These are phyloP conservation scores for Amphibolis antarctica DNA, from an alignment of 106 monocot genomes.

Conservation along the genomic window DNA sequence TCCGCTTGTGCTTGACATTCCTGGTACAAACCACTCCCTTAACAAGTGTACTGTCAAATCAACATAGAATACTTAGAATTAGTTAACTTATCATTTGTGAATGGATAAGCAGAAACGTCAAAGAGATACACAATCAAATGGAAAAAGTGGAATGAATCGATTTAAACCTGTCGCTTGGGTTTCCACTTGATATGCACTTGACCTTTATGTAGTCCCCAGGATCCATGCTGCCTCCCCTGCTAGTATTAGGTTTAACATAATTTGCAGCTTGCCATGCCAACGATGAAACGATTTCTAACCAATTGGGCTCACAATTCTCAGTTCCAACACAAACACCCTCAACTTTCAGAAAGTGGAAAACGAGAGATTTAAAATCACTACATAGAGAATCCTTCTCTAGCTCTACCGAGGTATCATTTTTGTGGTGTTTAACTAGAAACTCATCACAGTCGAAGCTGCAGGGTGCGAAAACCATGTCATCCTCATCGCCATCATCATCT, in stretches of 20 bases:
- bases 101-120: slow-evolving; percentile 3
- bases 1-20: slow-evolving; percentile 83
- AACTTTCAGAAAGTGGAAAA: slow-evolving; percentile 56
- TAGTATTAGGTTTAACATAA: slow-evolving; percentile 72
- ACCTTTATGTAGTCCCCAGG: slow-evolving; percentile 80
- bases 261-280: slow-evolving; percentile 81
- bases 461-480: slow-evolving; percentile 11
- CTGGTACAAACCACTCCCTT: slow-evolving; percentile 90
- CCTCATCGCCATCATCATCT: slow-evolving; percentile 26
- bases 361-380: slow-evolving; percentile 59
- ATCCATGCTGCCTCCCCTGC: slow-evolving; percentile 87
- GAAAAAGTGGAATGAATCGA: too few relatives aligned
- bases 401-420: slow-evolving; percentile 33
- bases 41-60: slow-evolving; percentile 54
- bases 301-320: slow-evolving; percentile 24
- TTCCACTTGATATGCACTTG: slow-evolving; percentile 66
- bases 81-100: not conserved
- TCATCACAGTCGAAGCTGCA: slow-evolving; percentile 24
- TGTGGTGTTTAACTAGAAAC: slow-evolving; percentile 22
- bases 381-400: slow-evolving; percentile 27
- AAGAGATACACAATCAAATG: not conserved
- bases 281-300: slow-evolving; percentile 62
- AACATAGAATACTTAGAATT: not conserved
- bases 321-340: slow-evolving; percentile 34
- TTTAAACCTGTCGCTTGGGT: slow-evolving; percentile 56